phyloP scores from a whole-genome alignment of 1,139 yeast genomes.

The Suhomyces maxii region DNA sequence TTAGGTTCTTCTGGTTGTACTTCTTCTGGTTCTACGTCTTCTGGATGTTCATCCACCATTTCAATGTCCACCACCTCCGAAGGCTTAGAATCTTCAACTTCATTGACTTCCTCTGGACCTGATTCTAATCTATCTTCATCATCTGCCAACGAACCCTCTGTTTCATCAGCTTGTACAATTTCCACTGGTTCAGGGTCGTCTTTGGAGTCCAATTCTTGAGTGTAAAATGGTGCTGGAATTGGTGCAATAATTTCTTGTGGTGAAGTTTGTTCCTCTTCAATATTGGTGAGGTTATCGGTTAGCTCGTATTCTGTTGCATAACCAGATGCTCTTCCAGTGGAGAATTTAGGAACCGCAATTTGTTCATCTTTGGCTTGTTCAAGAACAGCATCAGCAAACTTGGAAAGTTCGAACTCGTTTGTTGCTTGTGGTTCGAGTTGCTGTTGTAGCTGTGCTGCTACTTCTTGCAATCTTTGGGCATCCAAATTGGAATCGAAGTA shows the following conservation, averaged over 20 bases:
- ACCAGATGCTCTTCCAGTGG: conserved; percentile 14
- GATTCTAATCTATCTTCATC: conserved; percentile 14
- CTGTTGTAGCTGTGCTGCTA: background rate
- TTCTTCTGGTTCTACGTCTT: background rate
- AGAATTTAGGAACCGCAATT: background rate
- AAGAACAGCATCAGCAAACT: conserved; percentile 2
- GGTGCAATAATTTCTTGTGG: conserved; percentile 15
- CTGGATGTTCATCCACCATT: background rate
- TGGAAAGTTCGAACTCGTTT: conserved; percentile 9
- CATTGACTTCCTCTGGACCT: background rate
- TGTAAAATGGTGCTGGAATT: conserved; percentile 21
- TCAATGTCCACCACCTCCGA: background rate
- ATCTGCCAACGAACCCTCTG: conserved; percentile 33
- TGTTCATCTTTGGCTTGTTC: background rate
- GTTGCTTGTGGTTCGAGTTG: conserved; percentile 10
- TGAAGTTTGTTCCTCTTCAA: conserved; percentile 4
- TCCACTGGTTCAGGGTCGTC: conserved; percentile 6
- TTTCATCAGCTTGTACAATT: conserved; percentile 20
- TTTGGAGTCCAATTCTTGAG: conserved; percentile 8
- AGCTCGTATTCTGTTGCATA: conserved; percentile 25
- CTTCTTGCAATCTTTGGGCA: background rate
- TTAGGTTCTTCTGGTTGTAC: background rate
- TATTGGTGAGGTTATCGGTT: conserved; percentile 9
- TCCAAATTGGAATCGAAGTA: background rate
- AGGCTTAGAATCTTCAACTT: no score